These are phyloP conservation scores for Letharia columbiana DNA, from an alignment of 495 filamentous ascomycete species.

Conservation along the genomic window DNA sequence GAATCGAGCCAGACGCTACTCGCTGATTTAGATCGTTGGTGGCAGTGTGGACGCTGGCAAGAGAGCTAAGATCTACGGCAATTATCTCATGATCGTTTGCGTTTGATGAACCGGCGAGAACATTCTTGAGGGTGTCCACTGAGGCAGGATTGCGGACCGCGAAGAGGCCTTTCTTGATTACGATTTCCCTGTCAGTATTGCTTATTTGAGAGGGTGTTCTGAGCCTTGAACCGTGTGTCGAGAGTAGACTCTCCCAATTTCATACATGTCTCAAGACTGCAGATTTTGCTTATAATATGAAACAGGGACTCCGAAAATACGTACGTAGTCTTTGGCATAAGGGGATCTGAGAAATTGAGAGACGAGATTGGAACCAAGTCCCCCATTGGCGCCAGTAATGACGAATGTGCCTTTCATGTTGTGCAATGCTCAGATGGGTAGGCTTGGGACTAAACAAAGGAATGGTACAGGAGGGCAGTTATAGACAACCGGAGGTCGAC, in stretches of 20 bases:
- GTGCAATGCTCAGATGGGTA: background rate
- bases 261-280: background rate
- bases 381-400: background rate
- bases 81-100: background rate
- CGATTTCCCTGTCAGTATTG: background rate
- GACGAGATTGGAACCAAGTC: background rate
- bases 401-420: background rate
- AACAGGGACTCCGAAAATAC: background rate
- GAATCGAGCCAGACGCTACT: background rate
- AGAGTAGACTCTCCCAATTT: background rate
- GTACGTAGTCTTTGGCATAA: background rate
- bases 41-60: background rate
- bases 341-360: background rate
- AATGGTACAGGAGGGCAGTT: background rate
- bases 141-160: background rate
- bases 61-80: background rate
- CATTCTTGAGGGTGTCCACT: background rate
- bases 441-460: background rate
- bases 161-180: background rate
- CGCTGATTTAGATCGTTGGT: background rate
- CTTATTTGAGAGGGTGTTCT: too few species aligned
- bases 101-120: background rate
- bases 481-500: too few species aligned
- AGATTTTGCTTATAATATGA: background rate
- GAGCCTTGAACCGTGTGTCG: background rate